Base-by-base conservation (phyloP, 2,329 filamentous ascomycete species). In the Xylogone sp. region DNA sequence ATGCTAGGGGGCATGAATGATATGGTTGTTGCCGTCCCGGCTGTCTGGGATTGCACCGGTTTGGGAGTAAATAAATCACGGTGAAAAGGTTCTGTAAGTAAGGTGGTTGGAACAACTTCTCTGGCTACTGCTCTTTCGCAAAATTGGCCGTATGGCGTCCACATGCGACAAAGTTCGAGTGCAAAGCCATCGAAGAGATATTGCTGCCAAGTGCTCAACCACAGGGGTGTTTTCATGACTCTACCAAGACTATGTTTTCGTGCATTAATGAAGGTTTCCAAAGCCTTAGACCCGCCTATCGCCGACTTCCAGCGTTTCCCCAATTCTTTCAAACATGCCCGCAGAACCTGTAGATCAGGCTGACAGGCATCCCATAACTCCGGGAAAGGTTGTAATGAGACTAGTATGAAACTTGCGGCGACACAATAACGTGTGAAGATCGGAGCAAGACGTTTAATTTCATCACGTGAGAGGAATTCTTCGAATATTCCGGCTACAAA, bases 381-480 rank as follows among this genome's bases (percentile, higher is more conserved):
- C 7, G 27, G 27, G 13, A 31, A 8, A 31, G 27, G 27, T 31
- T 31, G 27, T 31, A 31, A 13, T 13, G 27, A 31, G 8, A 13
- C 27, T 13, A 31, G 27, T 7, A 31, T 8, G 27, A 31, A 31
- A 7, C 27, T 13, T 13, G 34, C 34, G 13, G 47, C 34, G 34
- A 49, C 31, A 49, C 31, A 31, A 21, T 49, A 49, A 29, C 43
- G 43, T 29, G 47, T 43, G 27, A 49, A 49, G 22, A 10, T 20
- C 13, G 47, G 47, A 19, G 31, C 47, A 3, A 49, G 47, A 49
- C 43, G 47, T 31, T 34, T 31, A 49, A 49, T 13, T 12, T 49
- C 47, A 49, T 49, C 47, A 13, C 47, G 22, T 10, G 47, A 20
- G 22, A 49, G 22, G 21, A 49, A 49, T 34, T 49, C 47, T 27